Conservation (phyloP, 2,329 filamentous ascomycete genomes). For the Ophiostoma angusticollis region DNA sequence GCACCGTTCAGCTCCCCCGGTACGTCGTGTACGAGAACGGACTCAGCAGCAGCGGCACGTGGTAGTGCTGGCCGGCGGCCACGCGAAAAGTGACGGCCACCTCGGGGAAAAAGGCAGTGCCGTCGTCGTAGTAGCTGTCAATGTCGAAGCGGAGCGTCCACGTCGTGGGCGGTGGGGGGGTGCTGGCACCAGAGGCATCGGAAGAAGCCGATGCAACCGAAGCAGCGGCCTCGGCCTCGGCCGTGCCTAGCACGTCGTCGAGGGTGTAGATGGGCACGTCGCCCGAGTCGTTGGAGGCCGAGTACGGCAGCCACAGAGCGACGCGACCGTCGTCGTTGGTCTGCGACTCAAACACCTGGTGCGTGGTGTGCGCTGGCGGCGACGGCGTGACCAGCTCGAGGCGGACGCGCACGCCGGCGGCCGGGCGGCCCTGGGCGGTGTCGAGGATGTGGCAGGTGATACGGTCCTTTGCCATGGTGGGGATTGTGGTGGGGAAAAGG, state of each 20-base stretch:
- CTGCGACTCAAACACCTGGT: constrained; percentile 48
- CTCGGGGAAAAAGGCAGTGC: constrained; percentile 48
- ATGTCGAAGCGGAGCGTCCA: constrained; percentile 66
- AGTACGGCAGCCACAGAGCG: constrained; percentile 51
- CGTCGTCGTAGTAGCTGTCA: constrained; percentile 53
- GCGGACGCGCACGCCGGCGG: constrained; percentile 50
- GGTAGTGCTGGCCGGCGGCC: constrained; percentile 52
- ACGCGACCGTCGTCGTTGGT: constrained; percentile 71
- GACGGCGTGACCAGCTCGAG: constrained; percentile 36
- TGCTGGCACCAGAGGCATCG: neutral
- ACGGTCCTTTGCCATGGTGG: constrained; percentile 36
- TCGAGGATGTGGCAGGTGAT: constrained; percentile 85
- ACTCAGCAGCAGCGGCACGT: constrained; percentile 65
- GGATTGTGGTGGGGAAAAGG: too few relatives aligned
- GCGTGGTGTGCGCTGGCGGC: constrained; percentile 22
- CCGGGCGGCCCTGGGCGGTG: constrained; percentile 61
- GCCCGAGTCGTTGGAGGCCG: constrained; percentile 34
- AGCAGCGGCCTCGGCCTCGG: constrained; percentile 16
- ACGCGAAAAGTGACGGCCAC: constrained; percentile 41
- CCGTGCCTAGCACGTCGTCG: constrained; percentile 38
- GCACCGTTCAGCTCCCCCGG: constrained; percentile 58
- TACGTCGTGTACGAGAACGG: constrained; percentile 77
- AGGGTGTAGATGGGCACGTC: constrained; percentile 47
- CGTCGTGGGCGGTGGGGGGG: constrained; percentile 25
- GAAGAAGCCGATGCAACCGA: constrained; percentile 19